A percentile compares a stretch with the other conserved stretches of the same genome.
Evolutionary conservation across 2,329 filamentous ascomycete genomes (phyloP).

Genomic region (Stemphylium vesicarium): DNA sequence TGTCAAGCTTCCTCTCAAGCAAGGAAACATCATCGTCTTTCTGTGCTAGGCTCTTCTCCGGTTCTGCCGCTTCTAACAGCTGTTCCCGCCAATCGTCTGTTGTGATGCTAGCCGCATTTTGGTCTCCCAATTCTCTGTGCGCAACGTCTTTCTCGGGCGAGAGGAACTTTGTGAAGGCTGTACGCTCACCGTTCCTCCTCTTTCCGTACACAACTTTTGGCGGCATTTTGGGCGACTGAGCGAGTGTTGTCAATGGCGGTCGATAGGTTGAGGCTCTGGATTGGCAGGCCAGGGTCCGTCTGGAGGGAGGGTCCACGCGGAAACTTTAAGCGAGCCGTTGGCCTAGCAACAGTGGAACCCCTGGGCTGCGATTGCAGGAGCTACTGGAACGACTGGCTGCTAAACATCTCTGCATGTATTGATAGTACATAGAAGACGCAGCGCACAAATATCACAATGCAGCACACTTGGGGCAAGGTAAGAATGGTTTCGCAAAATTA

Average conservation of each 20-base stretch:
- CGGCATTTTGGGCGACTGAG: slow-evolving; percentile 24
- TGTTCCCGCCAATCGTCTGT: slow-evolving; percentile 11
- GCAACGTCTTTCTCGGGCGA: slow-evolving; percentile 34
- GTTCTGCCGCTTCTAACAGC: slow-evolving; percentile 8
- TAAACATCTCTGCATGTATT: too few relatives aligned
- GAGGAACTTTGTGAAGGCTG: slow-evolving; percentile 34
- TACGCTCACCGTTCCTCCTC: slow-evolving; percentile 34
- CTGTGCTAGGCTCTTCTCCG: neutral
- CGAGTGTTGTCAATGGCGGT: slow-evolving; percentile 1
- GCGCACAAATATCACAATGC: neutral
- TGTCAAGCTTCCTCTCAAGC: slow-evolving; percentile 10
- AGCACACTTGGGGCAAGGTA: neutral
- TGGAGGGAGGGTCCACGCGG: slow-evolving; percentile 7
- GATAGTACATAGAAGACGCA: neutral
- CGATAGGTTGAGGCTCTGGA: slow-evolving; percentile 4
- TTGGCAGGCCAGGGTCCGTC: slow-evolving; percentile 2
- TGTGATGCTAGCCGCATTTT: slow-evolving; percentile 4
- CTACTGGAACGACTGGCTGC: neutral
- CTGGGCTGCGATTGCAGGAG: neutral
- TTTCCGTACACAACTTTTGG: slow-evolving; percentile 34
- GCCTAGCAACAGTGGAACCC: neutral
- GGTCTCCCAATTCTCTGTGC: neutral
- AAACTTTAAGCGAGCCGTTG: slow-evolving; percentile 17
- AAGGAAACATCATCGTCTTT: neutral
- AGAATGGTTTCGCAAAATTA: slow-evolving; percentile 5